These are phyloP conservation scores for Zasmidium citrigriseum DNA, from an alignment of 2,329 filamentous ascomycete species.

Conservation along the genomic window DNA sequence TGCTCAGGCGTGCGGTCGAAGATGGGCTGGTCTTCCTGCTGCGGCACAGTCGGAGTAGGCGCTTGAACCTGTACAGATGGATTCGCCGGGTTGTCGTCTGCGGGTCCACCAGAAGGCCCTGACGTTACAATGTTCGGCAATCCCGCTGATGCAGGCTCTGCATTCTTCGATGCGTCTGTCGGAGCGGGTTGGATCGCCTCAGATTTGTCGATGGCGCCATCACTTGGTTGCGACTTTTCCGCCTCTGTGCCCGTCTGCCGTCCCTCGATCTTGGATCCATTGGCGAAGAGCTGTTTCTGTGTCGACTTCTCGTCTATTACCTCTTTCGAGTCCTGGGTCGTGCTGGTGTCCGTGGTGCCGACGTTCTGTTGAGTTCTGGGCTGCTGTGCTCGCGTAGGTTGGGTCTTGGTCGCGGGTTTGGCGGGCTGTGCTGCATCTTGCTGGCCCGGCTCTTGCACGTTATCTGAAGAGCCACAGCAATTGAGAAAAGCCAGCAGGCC, in stretches of 20 bases:
- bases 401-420: conserved; percentile 42
- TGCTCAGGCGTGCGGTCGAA: conserved; percentile 53
- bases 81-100: conserved; percentile 36
- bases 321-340: conserved; percentile 45
- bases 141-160: background rate
- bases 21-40: conserved; percentile 42
- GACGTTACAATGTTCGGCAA: conserved; percentile 13
- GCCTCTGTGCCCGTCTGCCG: conserved; percentile 14
- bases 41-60: conserved; percentile 47
- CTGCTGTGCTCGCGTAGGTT: conserved; percentile 35
- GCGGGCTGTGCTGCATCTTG: conserved; percentile 53
- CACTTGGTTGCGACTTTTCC: conserved; percentile 20
- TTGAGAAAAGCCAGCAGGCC: conserved; percentile 57
- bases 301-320: conserved; percentile 46
- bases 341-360: conserved; percentile 45
- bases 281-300: conserved; percentile 12
- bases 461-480: conserved; percentile 67
- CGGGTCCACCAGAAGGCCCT: conserved; percentile 8
- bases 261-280: conserved; percentile 16
- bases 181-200: background rate
- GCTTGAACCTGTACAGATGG: conserved; percentile 40
- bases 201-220: conserved; percentile 22
- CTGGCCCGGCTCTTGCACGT: conserved; percentile 57
- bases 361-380: conserved; percentile 50
- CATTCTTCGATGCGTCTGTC: background rate